Evolutionary conservation across 495 filamentous ascomycete genomes (phyloP), one percentile per base, ranked within the genome.

Genomic region (Apiosordaria backusii): DNA sequence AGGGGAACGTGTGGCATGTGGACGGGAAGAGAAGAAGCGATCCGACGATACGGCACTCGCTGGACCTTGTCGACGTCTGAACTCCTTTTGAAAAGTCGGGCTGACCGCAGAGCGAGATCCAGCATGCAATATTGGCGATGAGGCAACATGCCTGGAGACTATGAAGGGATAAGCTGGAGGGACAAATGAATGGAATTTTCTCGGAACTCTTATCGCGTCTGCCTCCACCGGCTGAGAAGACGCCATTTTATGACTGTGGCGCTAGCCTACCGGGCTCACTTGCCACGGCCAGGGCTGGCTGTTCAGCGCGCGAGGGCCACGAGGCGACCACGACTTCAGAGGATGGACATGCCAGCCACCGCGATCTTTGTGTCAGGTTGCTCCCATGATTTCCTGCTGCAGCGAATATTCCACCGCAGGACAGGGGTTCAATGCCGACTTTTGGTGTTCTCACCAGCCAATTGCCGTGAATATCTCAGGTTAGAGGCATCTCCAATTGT

Each of bases 201-300:
- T 0, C 18, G 13, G 26, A 6, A 59, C 22, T 18, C 18, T 29
- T 21, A 61, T 61, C 59, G 59, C 59, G 58, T 29, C 3, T 35
- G 59, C 59, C 59, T 40, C 59, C 59, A 61, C 59, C 25, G 18
- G 35, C 29, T 19, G 24, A 61, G 27, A 59, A 61, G 18, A 61
- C 59, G 59, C 59, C 59, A 27, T 21, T 21, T 21, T 23, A 21
- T 40, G 24, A 27, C 27, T 45, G 0, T 59, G 24, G 10, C 26
- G 24, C 27, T 61, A 61, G 59, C 25, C 27, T 61, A 26, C 27
- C 59, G 59, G 59, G 25, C 19, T 60, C 57, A 60, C 9, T 29
- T 60, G 57, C 57, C 57, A 60, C 55, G 55, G n/a, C 57, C 57
- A 18, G 21, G 19, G 25, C 24, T 59, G 19, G 57, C 57, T 27